Evolutionary conservation across 345 rosid genomes (phyloP), one percentile per base, ranked within the genome.

Genomic region (Trapa bicornis): DNA sequence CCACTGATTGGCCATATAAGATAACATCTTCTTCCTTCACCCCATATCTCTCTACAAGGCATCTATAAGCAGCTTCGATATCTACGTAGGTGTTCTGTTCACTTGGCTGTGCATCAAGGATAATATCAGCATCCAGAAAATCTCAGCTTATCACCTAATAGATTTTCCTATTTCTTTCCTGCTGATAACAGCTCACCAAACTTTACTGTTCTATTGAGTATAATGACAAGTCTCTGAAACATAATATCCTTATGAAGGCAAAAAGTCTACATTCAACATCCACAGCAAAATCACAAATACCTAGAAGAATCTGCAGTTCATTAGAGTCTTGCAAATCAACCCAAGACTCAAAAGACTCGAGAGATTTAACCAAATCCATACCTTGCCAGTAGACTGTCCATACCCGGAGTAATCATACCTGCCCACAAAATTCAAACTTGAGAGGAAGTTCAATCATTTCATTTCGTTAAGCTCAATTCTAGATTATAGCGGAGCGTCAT

Each of bases 401-500:
- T 92, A 92, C 1, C 98, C 98, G 22, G 96, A 88, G 73, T 92
- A 92, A 77, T 92, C 98, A 75, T 92, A 92, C 81, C 98, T 89
- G 84, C 38, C 48, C 54, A 37, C 45, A 45, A 9, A 9, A 32
- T 47, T 16, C 67, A 42, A 11, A 67, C 22, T 17, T 50, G 6
- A 50, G 56, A 50, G 6, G 17, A 50, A 62, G 58, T 71, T 47
- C 32, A 37, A 22, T 29, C 47, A 7, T 22, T 22, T 22, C 22
- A 6, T 37, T 22, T 22, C 22, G 22, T 29, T 50, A 50, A 22
- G 2, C 54, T 50, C 32, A 54, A 37, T 65, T 39, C 7, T n/a
- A 50, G 67, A 41, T 29, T 16, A 2, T n/a, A 52, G 8, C 6
- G 29, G 38, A 14, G 63, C 47, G 56, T 42, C 48, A 11, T 45